Base-by-base conservation (phyloP, 2,329 filamentous ascomycete genomes). In the Colletotrichum sp. region DNA sequence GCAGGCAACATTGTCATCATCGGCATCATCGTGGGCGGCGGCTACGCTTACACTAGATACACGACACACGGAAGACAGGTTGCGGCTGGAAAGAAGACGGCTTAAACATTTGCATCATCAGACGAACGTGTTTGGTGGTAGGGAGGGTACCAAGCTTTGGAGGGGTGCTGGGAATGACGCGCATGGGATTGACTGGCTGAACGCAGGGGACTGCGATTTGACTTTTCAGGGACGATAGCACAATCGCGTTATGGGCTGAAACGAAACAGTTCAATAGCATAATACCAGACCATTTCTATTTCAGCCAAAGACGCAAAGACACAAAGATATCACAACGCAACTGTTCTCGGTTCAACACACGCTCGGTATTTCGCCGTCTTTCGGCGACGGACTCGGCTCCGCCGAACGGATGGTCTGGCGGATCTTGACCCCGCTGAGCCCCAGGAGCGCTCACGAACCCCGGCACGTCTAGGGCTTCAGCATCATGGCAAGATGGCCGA, bases 1-100 rank as follows among this genome's bases (percentile, higher is more conserved):
- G 12, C 32, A 86, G 85, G 84, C 62, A 86, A 86, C 65, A 79
- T 84, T 52, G 81, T 83, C 16, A 77, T 85, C 34, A 76, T 86
- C 52, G 84, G 82, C 5, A 80, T 81, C 0, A 24, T 85, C 12
- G 83, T 78, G 5, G 83, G 80, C 7, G 79, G 73, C 18, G 76
- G 71, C n/a, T 81, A 84, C 59, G 80, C 80, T 5, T 86, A 83
- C 61, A 77, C 84, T 14, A 82, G 81, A 10, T 85, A 82, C 65
- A 83, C 83, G 21, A 77, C 81, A 2, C 81, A 82, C 68, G 81
- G 82, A 34, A 78, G 78, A 18, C 78, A 68, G 52, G 69, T 82
- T 21, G 81, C 78, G 6, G 77, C 79, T 4, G 75, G 69, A 36
- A 83, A 83, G 77, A 84, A 84, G 79, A 81, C 80, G 8, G 65